phyloP scores from a whole-genome alignment of 1,139 yeast species.

The Kodamaea derodonti region DNA sequence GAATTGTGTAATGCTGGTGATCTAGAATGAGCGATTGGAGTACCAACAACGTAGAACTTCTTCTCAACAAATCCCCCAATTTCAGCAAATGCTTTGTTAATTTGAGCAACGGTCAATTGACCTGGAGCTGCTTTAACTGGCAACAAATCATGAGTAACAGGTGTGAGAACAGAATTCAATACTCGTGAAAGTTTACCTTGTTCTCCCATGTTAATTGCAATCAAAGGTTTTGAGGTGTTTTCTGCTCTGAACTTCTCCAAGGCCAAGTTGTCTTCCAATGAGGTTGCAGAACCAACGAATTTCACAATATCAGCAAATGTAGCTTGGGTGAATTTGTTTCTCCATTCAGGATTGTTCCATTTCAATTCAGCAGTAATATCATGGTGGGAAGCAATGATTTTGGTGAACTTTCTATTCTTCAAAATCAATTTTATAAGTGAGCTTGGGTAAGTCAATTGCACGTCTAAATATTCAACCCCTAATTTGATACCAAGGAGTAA shows the following conservation, averaged over 20 bases:
- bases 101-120: constrained; percentile 59
- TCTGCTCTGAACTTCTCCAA: constrained; percentile 63
- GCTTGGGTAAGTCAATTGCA: constrained; percentile 45
- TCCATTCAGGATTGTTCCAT: constrained; percentile 77
- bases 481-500: constrained; percentile 63
- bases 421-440: constrained; percentile 27
- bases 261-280: constrained; percentile 62
- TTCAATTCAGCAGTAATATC: constrained; percentile 58
- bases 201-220: constrained; percentile 80
- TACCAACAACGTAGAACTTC: constrained; percentile 75
- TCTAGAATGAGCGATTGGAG: constrained; percentile 80
- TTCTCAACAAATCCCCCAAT: constrained; percentile 60
- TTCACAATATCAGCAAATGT: constrained; percentile 70
- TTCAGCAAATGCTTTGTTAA: constrained; percentile 54
- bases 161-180: constrained; percentile 71
- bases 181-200: constrained; percentile 78
- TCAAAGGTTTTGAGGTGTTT: constrained; percentile 58
- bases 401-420: constrained; percentile 51
- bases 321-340: constrained; percentile 65
- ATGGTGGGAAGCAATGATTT: constrained; percentile 79
- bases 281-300: constrained; percentile 74
- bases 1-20: constrained; percentile 85
- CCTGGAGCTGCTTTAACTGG: constrained; percentile 77
- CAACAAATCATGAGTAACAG: constrained; percentile 68
- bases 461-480: constrained; percentile 55